phyloP scores from a whole-genome alignment of 495 filamentous ascomycete species.

The Talaromyces adpressus region DNA sequence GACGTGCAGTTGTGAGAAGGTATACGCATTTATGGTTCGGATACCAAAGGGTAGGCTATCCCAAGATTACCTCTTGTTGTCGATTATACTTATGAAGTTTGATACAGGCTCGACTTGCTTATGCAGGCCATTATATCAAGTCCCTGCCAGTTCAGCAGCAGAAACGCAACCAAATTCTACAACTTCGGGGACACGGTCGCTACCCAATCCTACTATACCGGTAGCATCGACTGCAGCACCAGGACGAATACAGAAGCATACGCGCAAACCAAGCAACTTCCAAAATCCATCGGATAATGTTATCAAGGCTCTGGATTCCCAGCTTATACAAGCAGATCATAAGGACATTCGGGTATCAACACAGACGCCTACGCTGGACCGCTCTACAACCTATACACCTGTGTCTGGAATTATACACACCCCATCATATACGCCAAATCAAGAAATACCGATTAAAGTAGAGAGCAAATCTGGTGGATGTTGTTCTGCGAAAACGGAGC shows the following conservation, averaged over 20 bases:
- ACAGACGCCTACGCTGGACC: slow-evolving; percentile 1
- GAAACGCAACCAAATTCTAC: slow-evolving; percentile 5
- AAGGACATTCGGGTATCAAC: slow-evolving; percentile 15
- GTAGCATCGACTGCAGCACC: slow-evolving; percentile 12
- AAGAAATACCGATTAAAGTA: not conserved
- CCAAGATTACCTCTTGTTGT: not conserved
- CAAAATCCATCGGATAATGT: slow-evolving; percentile 23
- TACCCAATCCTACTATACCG: slow-evolving; percentile 8
- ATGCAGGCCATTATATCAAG: slow-evolving; percentile 36
- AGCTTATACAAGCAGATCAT: slow-evolving; percentile 17
- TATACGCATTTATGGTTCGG: slow-evolving; percentile 44
- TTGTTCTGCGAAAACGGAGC: slow-evolving; percentile 23
- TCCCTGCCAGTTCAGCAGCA: slow-evolving; percentile 16
- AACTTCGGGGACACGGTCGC: slow-evolving; percentile 11
- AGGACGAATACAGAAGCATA: slow-evolving; percentile 21
- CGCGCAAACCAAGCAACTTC: slow-evolving; percentile 20
- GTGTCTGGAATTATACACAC: not conserved
- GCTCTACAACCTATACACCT: not conserved
- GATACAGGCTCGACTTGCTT: slow-evolving; percentile 28
- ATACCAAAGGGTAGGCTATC: slow-evolving; percentile 37
- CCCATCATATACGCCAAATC: not conserved
- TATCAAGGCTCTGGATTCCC: slow-evolving; percentile 19
- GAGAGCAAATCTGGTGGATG: slow-evolving; percentile 16
- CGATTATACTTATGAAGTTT: not conserved
- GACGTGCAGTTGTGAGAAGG: slow-evolving; percentile 48